Evolutionary conservation across 208 protist species (phyloP), one percentile per base, ranked within the genome.

Genomic region (Strigomonas oncopelti): DNA sequence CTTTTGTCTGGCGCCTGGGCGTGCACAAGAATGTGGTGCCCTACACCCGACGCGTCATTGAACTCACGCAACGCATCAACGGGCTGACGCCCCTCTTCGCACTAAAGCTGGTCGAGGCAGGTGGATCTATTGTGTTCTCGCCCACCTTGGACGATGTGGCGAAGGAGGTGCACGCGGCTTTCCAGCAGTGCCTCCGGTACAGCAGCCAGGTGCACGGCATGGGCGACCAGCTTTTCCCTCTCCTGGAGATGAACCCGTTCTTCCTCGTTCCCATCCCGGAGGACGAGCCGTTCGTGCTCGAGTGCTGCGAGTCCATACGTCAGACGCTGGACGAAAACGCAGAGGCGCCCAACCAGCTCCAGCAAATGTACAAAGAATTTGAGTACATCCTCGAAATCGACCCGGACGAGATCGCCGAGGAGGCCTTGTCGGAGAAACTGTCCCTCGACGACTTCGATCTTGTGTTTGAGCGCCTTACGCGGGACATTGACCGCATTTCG

Each of bases 171-270:
- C 52, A 68, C 65, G 62, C 24, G 28, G 90, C 93, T 45, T 83
- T 96, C 62, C 79, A 88, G 31, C 71, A 78, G 67, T 95, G 92
- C 67, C 93, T 96, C 65, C 75, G 73, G 29, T 81, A 93, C 71
- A 82, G 74, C n/a, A 71, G 84, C 66, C 70, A 71, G 53, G 80
- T 97, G 11, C 52, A 67, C 8, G 90, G 81, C 42, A 91, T 97
- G 80, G 94, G 94, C 16, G 91, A 96, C 65, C 89, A 96, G 77
- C 75, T 97, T 5, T 96, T 97, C 60, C 94, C 94, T 0, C 65
- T 97, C 53, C 76, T 97, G 25, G 79, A 84, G 64, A 55, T 97
- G 54, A 63, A 46, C 16, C 77, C 77, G n/a, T 55, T 75, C 62
- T 75, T 76, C 25, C 75, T 95, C 61, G 51, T 48, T 11, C 81